phyloP scores from a whole-genome alignment of 169 alveolate genomes.

The Plasmodium adleri region DNA sequence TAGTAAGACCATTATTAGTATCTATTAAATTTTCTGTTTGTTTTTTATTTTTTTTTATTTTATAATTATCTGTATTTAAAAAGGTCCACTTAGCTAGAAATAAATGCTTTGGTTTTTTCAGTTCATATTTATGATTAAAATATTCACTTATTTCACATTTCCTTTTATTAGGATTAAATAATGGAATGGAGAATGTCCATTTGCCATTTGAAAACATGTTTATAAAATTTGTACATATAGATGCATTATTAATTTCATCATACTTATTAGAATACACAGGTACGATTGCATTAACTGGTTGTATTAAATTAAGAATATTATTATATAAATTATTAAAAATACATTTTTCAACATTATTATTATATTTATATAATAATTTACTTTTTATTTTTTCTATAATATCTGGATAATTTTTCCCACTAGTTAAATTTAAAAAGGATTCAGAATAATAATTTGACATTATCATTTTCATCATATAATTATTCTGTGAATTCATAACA shows the following conservation, averaged over 20 bases:
- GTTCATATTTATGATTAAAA: constrained; percentile 29
- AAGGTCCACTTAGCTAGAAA: constrained; percentile 41
- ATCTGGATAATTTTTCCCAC: background rate
- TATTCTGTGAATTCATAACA: background rate
- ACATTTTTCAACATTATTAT: constrained; percentile 10
- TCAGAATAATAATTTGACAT: background rate
- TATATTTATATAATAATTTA: constrained; percentile 19
- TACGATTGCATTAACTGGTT: constrained; percentile 24
- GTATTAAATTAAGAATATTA: constrained; percentile 6
- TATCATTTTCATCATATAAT: background rate
- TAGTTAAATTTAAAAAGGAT: background rate
- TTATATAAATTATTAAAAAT: constrained; percentile 10
- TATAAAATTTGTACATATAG: constrained; percentile 30
- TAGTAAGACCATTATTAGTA: background rate
- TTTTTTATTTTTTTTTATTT: constrained; percentile 16
- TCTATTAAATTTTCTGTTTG: background rate
- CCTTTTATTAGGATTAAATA: background rate
- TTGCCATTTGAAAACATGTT: constrained; percentile 40
- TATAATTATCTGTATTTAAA: constrained; percentile 36
- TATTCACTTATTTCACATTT: constrained; percentile 13
- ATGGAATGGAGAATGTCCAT: constrained; percentile 15
- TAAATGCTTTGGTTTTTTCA: constrained; percentile 39
- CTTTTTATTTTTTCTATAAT: constrained; percentile 6
- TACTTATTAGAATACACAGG: constrained; percentile 27
- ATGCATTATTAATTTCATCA: constrained; percentile 33